phyloP scores from a whole-genome alignment of 2,329 filamentous ascomycete genomes.

The Penicillium digitatum region DNA sequence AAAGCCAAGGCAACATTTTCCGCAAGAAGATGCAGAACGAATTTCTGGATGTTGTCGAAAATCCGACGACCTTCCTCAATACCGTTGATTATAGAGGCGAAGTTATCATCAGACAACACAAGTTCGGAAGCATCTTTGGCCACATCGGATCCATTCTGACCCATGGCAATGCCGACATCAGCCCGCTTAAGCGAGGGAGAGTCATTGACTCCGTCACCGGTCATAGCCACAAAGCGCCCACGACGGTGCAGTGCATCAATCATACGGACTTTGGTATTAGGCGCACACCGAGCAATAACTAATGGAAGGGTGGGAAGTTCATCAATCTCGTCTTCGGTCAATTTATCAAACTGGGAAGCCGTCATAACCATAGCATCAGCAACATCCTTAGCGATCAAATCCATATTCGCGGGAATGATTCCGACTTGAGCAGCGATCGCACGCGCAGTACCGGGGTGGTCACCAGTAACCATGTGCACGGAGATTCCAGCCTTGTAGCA shows the following conservation, averaged over 20 bases:
- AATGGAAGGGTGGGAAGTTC: slow-evolving; percentile 52
- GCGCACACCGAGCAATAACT: slow-evolving; percentile 58
- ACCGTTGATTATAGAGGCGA: slow-evolving; percentile 78
- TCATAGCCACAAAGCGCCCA: slow-evolving; percentile 76
- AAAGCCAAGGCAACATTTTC: slow-evolving; percentile 83
- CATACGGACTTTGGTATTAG: slow-evolving; percentile 75
- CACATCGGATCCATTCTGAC: slow-evolving; percentile 73
- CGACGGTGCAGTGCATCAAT: slow-evolving; percentile 61
- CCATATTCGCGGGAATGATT: slow-evolving; percentile 64
- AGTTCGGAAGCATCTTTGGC: slow-evolving; percentile 67
- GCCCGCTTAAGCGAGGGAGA: slow-evolving; percentile 75
- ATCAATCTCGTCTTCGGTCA: slow-evolving; percentile 70
- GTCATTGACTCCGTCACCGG: slow-evolving; percentile 84
- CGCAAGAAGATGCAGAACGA: slow-evolving; percentile 72
- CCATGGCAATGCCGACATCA: slow-evolving; percentile 88
- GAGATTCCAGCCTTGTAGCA: slow-evolving; percentile 70
- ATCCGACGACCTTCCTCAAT: slow-evolving; percentile 81
- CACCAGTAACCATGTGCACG: slow-evolving; percentile 81
- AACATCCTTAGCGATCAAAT: slow-evolving; percentile 58
- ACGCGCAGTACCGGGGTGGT: slow-evolving; percentile 72
- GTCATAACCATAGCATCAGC: slow-evolving; percentile 69
- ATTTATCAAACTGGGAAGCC: slow-evolving; percentile 71
- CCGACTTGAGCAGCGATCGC: slow-evolving; percentile 76
- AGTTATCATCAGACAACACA: slow-evolving; percentile 75
- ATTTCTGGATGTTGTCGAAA: slow-evolving; percentile 88